Percentiles rank a stretch among this genome's conserved stretches.
Conservation (phyloP, 345 rosid species). For the Populus deltoides region DNA sequence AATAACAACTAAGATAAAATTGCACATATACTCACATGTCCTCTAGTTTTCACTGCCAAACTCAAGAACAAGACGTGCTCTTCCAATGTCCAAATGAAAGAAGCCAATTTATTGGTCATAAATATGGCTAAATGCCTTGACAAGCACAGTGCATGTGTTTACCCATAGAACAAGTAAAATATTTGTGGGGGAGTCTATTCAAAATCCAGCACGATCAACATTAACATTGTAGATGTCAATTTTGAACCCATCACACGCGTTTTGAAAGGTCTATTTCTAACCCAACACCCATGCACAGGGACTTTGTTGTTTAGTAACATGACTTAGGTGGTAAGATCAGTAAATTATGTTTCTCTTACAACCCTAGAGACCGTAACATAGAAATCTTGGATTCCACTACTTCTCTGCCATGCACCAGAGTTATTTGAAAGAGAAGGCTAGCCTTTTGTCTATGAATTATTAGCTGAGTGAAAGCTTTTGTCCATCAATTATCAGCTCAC, state of each 20-base stretch:
- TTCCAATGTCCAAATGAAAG: neutral
- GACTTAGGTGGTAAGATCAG: too few species aligned
- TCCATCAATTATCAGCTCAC: conserved; percentile 24
- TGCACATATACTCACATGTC: too few species aligned
- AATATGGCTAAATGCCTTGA: neutral
- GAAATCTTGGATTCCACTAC: neutral
- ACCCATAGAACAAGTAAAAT: neutral
- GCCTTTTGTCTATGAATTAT: conserved; percentile 30
- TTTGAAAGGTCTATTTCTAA: conserved; percentile 17
- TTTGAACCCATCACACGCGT: neutral
- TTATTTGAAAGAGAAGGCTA: neutral
- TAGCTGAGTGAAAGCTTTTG: conserved; percentile 13
- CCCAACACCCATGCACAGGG: conserved; percentile 6
- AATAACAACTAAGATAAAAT: too few species aligned
- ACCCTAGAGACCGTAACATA: neutral
- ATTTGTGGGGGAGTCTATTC: neutral
- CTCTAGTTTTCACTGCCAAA: neutral
- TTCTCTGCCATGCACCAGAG: neutral
- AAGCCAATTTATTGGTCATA: neutral
- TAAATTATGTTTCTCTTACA: neutral
- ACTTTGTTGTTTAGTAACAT: neutral
- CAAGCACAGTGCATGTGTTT: neutral
- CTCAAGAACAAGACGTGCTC: neutral
- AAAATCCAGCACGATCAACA: neutral
- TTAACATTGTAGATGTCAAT: neutral